Evolutionary conservation across 2,329 filamentous ascomycete genomes (phyloP), one percentile per base, ranked within the genome.

Genomic region (Rachicladosporium sp.): DNA sequence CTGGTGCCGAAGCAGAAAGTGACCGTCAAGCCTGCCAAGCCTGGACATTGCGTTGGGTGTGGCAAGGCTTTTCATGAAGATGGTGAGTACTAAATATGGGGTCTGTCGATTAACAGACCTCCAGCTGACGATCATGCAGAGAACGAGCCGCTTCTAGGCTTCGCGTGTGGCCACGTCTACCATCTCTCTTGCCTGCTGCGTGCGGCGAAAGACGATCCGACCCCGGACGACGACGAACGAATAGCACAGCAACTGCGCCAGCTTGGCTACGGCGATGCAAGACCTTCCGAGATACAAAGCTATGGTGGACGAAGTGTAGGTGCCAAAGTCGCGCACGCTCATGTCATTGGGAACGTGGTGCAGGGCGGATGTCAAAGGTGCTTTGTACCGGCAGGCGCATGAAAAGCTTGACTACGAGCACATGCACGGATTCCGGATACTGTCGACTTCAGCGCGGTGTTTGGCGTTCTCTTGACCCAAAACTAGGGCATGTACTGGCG

Each of bases 261-360:
- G 41, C 52, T 64, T 10, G 63, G 73, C 13, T 64, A 63, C 1
- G 53, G 58, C 3, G 64, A 73, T 21, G 64, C 63, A 2, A 48
- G 56, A 2, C 63, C 59, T 10, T 59, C 60, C 2, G 60, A 63
- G 31, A 63, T 68, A 64, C 10, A 60, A 58, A 40, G 59, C 4
- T 50, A 51, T 38, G 41, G 44, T 15, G 50, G 73, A 6, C 70
- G 80, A 41, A 84, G 81, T 38, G 78, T 96, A 5, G 83, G 85
- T 0, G 76, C 80, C 23, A 95, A 95, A 62, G 86, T 94, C 21
- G 91, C 83, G 47, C 84, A 86, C 56, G 87, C 88, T 31, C 74
- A 86, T 46, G 58, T 94, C 40, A 62, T 94, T 43, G 72, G 78
- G 49, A 82, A 88, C 51, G 76, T 76, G 44, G 70, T 89, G 2